Evolutionary conservation across 1,284 basidiomycete species (phyloP), one percentile per base, ranked within the genome.

Genomic region (Pseudozyma sp.): DNA sequence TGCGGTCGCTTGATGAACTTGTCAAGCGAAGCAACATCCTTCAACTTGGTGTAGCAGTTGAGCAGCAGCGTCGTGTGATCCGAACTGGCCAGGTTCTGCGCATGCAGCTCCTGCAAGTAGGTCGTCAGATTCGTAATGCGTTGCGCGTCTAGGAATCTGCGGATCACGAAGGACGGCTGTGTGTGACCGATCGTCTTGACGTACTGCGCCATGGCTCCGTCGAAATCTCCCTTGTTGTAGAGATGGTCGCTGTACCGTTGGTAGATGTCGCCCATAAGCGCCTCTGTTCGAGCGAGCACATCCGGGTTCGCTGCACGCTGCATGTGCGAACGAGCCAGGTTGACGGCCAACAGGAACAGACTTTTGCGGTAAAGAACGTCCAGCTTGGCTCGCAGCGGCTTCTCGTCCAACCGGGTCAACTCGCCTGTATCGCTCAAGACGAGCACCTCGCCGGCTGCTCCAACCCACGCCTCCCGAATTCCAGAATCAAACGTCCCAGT

Each of bases 71-170:
- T 99, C 0, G 95, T 99, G 83, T 98, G 96, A 78, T 99, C 96
- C 0, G 94, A 90, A 79, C 97, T 98, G 10, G 96, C 96, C 5
- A 96, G 89, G 0, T 92, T 92, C 0, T 91, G 88, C 2, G 92
- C 88, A 80, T 99, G 96, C 0, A 99, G 87, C 83, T 97, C 95
- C 88, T 99, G 94, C 1, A 99, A 88, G 84, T 98, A 99, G 1
- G 92, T 93, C 14, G 94, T 94, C 53, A 99, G 90, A 81, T 95
- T 94, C 66, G 94, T 91, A 58, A 98, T 97, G 5, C 96, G 88
- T 84, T 99, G 96, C 0, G 96, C 94, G 78, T 97, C 96, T 42
- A 99, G 89, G 85, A 96, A 98, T 94, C 81, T 97, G 75, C 97
- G 90, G 66, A 99, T 95, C 19, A 99, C 94, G 85, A 97, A 97